Base-by-base conservation (phyloP, 129 eudicot genomes). In the Lonicera japonica region DNA sequence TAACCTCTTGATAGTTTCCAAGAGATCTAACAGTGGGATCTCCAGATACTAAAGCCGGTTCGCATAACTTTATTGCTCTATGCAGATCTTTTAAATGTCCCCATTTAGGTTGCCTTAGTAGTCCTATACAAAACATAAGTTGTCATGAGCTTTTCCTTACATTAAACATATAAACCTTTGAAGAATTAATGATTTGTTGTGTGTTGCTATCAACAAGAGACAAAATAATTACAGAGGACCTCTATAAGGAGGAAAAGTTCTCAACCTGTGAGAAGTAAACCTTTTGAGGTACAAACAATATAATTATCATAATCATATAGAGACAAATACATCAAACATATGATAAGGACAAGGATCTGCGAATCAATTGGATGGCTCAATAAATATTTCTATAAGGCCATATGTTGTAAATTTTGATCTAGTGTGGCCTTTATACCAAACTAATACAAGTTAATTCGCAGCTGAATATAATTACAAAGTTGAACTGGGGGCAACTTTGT, bases 101-200 rank as follows among this genome's bases (percentile, higher is more conserved):
- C 99, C 99, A 92, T 86, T 92, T 92, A 40, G 99, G 95, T 80
- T 92, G 89, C 79, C 86, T 83, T 56, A 75, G 67, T n/a, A 92
- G 70, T 54, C 99, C 99, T 92, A 41, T 47, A 69, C 58, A 65
- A 23, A 11, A 29, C 6, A 19, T 55, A 25, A 57, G 20, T 18
- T 43, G 39, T 23, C 65, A 36, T 5, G 29, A 41, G 21, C n/a
- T 18, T 13, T 60, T n/a, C 22, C 45, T 10, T n/a, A n/a, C n/a
- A 29, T 25, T 25, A 8, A 43, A 29, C 60, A 47, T n/a, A 38
- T 58, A 57, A 12, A 70, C 36, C 53, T 70, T 18, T 38, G 19
- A 38, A 38, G 43, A 5, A 38, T 38, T 10, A 38, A 38, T 16
- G 13, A 47, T 47, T 47, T 15, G 53, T n/a, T n/a, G n/a, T 16